Conservation (phyloP, 768 basidiomycete genomes). For the Amanita polypyramis region DNA sequence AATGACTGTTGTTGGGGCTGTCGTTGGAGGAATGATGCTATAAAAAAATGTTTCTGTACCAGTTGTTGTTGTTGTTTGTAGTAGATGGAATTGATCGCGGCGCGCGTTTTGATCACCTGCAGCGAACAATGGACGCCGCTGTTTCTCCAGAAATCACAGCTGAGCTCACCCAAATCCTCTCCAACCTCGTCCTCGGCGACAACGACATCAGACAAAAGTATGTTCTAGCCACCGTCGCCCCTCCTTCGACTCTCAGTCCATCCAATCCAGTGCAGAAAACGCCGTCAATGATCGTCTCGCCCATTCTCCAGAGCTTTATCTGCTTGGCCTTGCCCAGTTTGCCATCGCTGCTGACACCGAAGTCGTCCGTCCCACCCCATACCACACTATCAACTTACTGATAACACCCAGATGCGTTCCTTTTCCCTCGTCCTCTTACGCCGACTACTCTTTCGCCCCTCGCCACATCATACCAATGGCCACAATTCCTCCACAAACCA, state of each 20-base stretch:
- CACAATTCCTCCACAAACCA: slow-evolving; percentile 7
- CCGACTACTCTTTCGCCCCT: slow-evolving; percentile 62
- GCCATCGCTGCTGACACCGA: slow-evolving; percentile 70
- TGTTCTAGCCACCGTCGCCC: slow-evolving; percentile 9
- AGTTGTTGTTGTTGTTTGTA: neutral
- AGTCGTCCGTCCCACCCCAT: slow-evolving; percentile 28
- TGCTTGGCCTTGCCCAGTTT: slow-evolving; percentile 72
- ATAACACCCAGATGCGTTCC: slow-evolving; percentile 59
- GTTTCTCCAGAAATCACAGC: slow-evolving; percentile 60
- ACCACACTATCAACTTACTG: slow-evolving; percentile 40
- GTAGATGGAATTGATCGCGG: neutral
- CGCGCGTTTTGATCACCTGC: neutral
- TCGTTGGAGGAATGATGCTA: slow-evolving; percentile 3
- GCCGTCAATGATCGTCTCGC: slow-evolving; percentile 74
- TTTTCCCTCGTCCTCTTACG: slow-evolving; percentile 77
- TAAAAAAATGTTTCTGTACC: no score
- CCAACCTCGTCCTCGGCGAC: slow-evolving; percentile 76
- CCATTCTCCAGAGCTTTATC: slow-evolving; percentile 68
- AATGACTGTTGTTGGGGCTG: neutral
- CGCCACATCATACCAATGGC: slow-evolving; percentile 20
- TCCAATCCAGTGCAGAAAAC: slow-evolving; percentile 50
- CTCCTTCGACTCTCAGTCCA: neutral
- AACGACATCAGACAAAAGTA: slow-evolving; percentile 73
- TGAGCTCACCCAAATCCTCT: slow-evolving; percentile 76
- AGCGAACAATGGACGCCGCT: slow-evolving; percentile 32